Conservation (phyloP, 352 stramenopile genomes). For the Pythium grandisporangium region DNA sequence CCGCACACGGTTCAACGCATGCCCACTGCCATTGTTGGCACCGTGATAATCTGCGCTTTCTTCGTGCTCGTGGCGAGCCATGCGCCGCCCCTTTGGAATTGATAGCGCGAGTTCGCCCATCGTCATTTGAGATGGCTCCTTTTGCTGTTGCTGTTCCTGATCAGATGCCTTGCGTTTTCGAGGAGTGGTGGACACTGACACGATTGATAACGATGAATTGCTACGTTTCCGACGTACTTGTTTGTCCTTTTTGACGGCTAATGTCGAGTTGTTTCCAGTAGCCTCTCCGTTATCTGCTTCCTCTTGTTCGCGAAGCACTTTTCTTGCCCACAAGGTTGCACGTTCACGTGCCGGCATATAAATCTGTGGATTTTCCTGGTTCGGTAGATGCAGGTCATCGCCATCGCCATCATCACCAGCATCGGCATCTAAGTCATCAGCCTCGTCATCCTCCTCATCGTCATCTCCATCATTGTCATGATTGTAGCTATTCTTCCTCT, state of each 20-base stretch:
- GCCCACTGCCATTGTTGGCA: no score
- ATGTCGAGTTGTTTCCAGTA: slow-evolving; percentile 10
- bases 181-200: slow-evolving; percentile 18
- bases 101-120: slow-evolving; percentile 77
- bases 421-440: slow-evolving; percentile 4
- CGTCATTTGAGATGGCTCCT: slow-evolving; percentile 75
- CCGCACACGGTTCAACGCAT: slow-evolving; percentile 37
- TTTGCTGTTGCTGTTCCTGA: slow-evolving; percentile 53
- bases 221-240: slow-evolving; percentile 53
- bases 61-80: slow-evolving; percentile 55
- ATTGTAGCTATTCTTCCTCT: slow-evolving; percentile 32
- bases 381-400: slow-evolving; percentile 34
- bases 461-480: slow-evolving; percentile 26
- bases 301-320: slow-evolving; percentile 38
- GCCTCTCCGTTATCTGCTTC: slow-evolving; percentile 16
- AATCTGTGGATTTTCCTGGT: slow-evolving; percentile 18
- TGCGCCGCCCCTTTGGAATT: slow-evolving; percentile 49
- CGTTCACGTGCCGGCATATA: slow-evolving; percentile 66
- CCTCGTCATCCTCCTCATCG: slow-evolving; percentile 7
- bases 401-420: slow-evolving; percentile 18
- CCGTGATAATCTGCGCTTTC: slow-evolving; percentile 29
- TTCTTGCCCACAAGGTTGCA: slow-evolving; percentile 66
- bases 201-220: slow-evolving; percentile 39
- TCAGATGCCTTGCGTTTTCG: slow-evolving; percentile 37
- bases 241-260: slow-evolving; percentile 22